Percentiles rank a stretch among this genome's conserved stretches.
These are phyloP conservation scores for Eucalyptus cloeziana DNA, from an alignment of 345 rosid species.

Conservation along the genomic window DNA sequence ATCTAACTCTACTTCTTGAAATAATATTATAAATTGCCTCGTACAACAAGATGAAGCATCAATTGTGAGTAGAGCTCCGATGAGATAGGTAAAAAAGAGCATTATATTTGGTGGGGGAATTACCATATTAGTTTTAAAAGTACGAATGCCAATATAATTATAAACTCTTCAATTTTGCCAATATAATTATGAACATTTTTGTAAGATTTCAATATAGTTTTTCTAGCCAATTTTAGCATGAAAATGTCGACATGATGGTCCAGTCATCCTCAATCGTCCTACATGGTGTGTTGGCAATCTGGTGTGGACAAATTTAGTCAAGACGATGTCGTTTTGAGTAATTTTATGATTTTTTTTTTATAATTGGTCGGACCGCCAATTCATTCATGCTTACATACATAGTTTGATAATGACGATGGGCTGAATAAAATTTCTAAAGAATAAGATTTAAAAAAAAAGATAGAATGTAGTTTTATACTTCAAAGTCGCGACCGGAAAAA, in stretches of 20 bases:
- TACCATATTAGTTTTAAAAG: neutral
- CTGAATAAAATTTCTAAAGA: neutral
- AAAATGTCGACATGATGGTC: neutral
- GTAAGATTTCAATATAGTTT: neutral
- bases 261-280: rapidly evolving
- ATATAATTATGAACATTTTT: neutral
- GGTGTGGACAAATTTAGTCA: neutral
- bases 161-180: neutral
- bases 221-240: neutral
- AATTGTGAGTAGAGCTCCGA: neutral
- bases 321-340: rapidly evolving
- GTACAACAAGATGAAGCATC: neutral
- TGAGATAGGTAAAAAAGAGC: neutral
- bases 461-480: neutral
- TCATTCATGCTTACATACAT: neutral
- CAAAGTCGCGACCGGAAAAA: neutral
- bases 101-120: neutral
- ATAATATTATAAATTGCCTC: neutral
- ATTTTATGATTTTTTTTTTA: neutral
- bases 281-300: neutral
- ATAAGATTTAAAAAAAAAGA: neutral
- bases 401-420: neutral
- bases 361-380: neutral
- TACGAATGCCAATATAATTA: rapidly evolving
- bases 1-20: neutral